Conservation (phyloP, 306 rosid genomes). For the Cicer yamashitae region DNA sequence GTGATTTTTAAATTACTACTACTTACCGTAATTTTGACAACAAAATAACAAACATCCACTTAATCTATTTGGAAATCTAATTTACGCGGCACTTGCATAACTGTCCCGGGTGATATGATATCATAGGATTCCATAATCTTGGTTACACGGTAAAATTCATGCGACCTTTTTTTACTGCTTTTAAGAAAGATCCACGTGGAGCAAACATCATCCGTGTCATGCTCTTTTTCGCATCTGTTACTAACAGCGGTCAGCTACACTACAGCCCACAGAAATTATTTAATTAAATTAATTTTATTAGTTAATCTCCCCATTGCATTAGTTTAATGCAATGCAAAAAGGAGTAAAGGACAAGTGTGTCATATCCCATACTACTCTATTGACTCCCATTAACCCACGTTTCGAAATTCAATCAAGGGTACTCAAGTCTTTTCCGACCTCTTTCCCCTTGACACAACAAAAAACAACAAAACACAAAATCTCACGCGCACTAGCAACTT, state of each 20-base stretch:
- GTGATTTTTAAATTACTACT: too few relatives aligned
- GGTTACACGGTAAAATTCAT: slow-evolving; percentile 38
- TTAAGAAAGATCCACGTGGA: slow-evolving; percentile 67
- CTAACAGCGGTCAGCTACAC: slow-evolving; percentile 36
- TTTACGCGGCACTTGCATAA: too few relatives aligned
- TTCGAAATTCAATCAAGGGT: slow-evolving; percentile 41
- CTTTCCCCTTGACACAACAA: background rate
- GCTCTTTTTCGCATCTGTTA: slow-evolving; percentile 33
- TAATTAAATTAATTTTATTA: slow-evolving; percentile 18
- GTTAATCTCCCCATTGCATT: slow-evolving; percentile 44
- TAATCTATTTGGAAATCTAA: too few relatives aligned
- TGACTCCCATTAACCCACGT: slow-evolving; percentile 43
- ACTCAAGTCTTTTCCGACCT: slow-evolving; percentile 26
- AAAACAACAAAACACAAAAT: too few relatives aligned
- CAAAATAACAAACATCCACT: too few relatives aligned
- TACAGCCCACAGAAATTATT: slow-evolving; percentile 29
- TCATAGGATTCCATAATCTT: slow-evolving; percentile 27
- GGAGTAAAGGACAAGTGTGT: slow-evolving; percentile 46
- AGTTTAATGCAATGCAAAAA: background rate
- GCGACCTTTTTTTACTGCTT: slow-evolving; percentile 43
- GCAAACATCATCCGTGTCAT: slow-evolving; percentile 32
- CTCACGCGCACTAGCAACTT: background rate
- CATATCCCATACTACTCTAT: slow-evolving; percentile 37
- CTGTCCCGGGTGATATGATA: too few relatives aligned
- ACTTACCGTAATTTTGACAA: too few relatives aligned